Evolutionary conservation across 768 basidiomycete species (phyloP), one percentile per base, ranked within the genome.

Genomic region (Lactarius sanguifluus): DNA sequence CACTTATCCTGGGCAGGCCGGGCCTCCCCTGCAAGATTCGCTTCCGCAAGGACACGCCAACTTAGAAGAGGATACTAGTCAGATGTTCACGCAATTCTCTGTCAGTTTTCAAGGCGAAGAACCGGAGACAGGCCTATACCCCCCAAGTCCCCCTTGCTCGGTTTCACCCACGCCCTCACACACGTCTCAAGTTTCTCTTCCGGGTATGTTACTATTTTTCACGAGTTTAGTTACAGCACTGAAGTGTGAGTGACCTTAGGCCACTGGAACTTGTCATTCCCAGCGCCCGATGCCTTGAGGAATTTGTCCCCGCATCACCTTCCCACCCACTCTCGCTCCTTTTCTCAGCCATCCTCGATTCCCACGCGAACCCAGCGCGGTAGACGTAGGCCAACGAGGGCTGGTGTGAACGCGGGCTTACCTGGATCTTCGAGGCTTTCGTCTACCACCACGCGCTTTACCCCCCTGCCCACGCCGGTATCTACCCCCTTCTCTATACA

Each of bases 131-230:
- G 2, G n/a, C 12, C 18, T 58, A 12, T 50, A 56, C 52, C 23
- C 20, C 25, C 20, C 50, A 18, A 66, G 57, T 36, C 57, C 61
- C 2, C 28, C 57, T 4, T 40, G 23, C 57, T 41, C 65, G 47
- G 8, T 18, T 34, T 58, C 61, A 38, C 36, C 56, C 55, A 32
- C 56, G 16, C 47, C 61, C 10, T 38, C 57, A 3, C 47, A 36
- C 7, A 0, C 4, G 4, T 41, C 47, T 57, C n/a, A 41, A 16
- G 12, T 34, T 34, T 28, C 61, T 5, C 23, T 28, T 16, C 23
- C 38, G 1, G n/a, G 65, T 66, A 54, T 5, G 61, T 62, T 23
- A 15, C 16, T 62, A 15, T 16, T 40, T 15, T 16, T 15, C 5
- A 20, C 36, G 9, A 57, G 47, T 36, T 40, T 18, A 32, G n/a